phyloP scores from a whole-genome alignment of 1,284 basidiomycete genomes.

The Papiliotrema nemorosa region DNA sequence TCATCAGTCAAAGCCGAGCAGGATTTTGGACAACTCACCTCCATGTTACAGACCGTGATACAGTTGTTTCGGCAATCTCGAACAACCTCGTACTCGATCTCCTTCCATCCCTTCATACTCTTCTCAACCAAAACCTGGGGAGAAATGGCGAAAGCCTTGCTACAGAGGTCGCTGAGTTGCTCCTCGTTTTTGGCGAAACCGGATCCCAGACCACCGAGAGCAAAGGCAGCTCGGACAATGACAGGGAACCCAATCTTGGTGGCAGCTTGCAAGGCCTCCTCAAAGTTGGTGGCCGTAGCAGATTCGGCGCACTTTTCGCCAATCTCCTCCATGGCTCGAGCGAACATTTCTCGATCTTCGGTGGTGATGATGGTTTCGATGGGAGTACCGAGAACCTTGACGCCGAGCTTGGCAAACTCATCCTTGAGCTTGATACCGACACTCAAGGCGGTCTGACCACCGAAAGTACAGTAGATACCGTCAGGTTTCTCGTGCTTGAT shows the following conservation, averaged over 20 bases:
- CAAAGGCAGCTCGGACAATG: slow-evolving; percentile 94
- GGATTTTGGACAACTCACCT: too few species aligned
- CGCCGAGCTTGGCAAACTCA: slow-evolving; percentile 81
- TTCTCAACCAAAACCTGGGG: slow-evolving; percentile 97
- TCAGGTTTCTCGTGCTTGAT: slow-evolving; percentile 98
- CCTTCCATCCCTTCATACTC: slow-evolving; percentile 99
- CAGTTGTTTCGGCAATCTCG: slow-evolving; percentile 89
- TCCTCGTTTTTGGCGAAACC: slow-evolving; percentile 90
- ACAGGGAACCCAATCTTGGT: slow-evolving; percentile 89
- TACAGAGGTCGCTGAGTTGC: slow-evolving; percentile 81
- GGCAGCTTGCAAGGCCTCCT: slow-evolving; percentile 85
- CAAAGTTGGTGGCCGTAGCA: slow-evolving; percentile 68
- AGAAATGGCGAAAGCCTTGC: slow-evolving; percentile 92
- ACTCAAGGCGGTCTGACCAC: slow-evolving; percentile 94
- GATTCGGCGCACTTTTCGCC: slow-evolving; percentile 89
- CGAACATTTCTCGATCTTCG: slow-evolving; percentile 93
- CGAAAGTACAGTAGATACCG: slow-evolving; percentile 98
- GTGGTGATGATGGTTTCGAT: slow-evolving; percentile 97
- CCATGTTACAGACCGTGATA: slow-evolving; percentile 99
- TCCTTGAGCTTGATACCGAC: slow-evolving; percentile 98
- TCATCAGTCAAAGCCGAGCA: too few species aligned
- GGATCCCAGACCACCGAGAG: slow-evolving; percentile 89
- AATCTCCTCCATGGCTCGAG: slow-evolving; percentile 91
- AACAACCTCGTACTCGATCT: slow-evolving; percentile 99
- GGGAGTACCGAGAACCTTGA: slow-evolving; percentile 91